Evolutionary conservation across 768 basidiomycete genomes (phyloP), one percentile per base, ranked within the genome.

Genomic region (Steccherinum ochraceum): DNA sequence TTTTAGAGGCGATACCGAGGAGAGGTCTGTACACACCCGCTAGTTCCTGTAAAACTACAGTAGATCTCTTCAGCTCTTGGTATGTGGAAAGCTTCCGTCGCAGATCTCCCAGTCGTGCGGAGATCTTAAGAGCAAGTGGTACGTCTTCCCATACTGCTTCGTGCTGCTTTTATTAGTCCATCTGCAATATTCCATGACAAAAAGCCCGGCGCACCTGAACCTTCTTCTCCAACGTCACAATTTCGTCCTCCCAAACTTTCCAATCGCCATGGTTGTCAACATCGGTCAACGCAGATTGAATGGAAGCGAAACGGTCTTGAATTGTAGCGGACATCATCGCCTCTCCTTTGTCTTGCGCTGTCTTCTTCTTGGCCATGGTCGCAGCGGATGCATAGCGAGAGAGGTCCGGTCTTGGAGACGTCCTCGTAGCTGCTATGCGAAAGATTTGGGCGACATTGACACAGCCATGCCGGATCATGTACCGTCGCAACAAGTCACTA

Each of bases 11-110:
- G n/a, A n/a, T n/a, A n/a, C n/a, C n/a, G n/a, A n/a, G n/a, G n/a
- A n/a, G n/a, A n/a, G n/a, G n/a, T n/a, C n/a, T n/a, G n/a, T n/a
- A n/a, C 12, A 5, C 41, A 40, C 48, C 40, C 3, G 48, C 20
- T 24, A 49, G 23, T 41, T 40, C 44, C 4, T n/a, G 11, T 12
- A 44, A n/a, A 11, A 12, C 43, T 30, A 24, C 12, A 50, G 10
- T 18, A 18, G 30, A 44, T 24, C 20, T 51, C 44, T 45, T 43
- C 12, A 54, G 24, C 20, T 21, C 30, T 11, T 45, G 12, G 18
- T 51, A 49, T 4, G 50, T 54, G 1, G 50, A 46, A 3, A 58
- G 35, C 25, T 52, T 52, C 35, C 50, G 49, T 26, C 56, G 52
- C 27, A 58, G 24, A n/a, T 51, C 50, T 0, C 45, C 43, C 5